These are phyloP conservation scores for Scleroderma citrinum DNA, from an alignment of 768 basidiomycete species.

Conservation along the genomic window DNA sequence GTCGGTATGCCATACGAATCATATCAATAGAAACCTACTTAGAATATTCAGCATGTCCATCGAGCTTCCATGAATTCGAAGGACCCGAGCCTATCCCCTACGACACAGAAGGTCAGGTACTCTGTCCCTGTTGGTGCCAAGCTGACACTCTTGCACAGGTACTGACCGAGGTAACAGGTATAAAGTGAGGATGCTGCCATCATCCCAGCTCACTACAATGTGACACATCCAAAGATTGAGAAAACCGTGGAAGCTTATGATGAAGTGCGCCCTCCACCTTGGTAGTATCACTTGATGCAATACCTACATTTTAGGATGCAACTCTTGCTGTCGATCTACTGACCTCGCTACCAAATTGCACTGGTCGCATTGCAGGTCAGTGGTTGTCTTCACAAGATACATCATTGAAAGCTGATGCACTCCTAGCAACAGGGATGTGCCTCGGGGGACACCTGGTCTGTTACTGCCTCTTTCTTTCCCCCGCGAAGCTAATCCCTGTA, in stretches of 20 bases:
- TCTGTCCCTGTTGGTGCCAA: conserved; percentile 2
- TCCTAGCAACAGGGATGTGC: conserved; percentile 82
- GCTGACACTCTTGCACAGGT: conserved; percentile 34
- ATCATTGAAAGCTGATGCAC: neutral
- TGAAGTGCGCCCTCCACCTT: conserved; percentile 47
- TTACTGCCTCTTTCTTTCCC: conserved; percentile 3
- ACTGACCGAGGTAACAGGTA: conserved; percentile 90
- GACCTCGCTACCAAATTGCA: conserved; percentile 70
- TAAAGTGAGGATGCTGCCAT: conserved; percentile 48
- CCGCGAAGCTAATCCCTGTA: conserved; percentile 1
- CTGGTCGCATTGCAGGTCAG: conserved; percentile 80
- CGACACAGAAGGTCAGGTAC: conserved; percentile 65
- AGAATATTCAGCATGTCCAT: conserved; percentile 59
- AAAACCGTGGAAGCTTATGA: conserved; percentile 86
- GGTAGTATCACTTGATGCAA: neutral
- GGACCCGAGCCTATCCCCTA: conserved; percentile 86
- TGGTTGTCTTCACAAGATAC: neutral
- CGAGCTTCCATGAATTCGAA: conserved; percentile 88
- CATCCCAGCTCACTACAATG: neutral
- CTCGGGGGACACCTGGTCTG: conserved; percentile 79
- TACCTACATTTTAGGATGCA: conserved; percentile 52
- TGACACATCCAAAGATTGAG: conserved; percentile 56
- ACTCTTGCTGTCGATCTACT: conserved; percentile 74
- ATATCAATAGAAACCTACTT: neutral
- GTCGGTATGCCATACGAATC: conserved; percentile 48